Conservation (phyloP, 2,329 filamentous ascomycete species). For the Calonectria pauciramosa region DNA sequence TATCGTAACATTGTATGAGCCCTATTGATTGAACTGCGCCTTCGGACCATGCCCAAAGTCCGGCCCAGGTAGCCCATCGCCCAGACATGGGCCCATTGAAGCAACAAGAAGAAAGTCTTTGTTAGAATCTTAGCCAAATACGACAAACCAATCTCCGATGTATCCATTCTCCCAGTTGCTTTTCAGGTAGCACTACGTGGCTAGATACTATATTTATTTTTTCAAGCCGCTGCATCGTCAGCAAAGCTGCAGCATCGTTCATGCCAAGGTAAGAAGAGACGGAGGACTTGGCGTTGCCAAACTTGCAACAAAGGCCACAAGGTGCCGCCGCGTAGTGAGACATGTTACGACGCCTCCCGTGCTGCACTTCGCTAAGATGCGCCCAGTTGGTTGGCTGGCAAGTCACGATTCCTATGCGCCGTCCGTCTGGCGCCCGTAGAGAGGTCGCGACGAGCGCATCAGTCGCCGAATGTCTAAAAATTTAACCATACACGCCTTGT, state of each 20-base stretch:
- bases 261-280: not conserved
- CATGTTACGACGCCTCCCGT: slow-evolving; percentile 26
- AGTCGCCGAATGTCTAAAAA: not conserved
- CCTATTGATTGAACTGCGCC: not conserved
- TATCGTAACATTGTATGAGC: not conserved
- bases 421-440: slow-evolving; percentile 1
- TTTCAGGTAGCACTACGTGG: not conserved
- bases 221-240: not conserved
- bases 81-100: not conserved
- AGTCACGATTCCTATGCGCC: slow-evolving; percentile 6
- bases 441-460: not conserved
- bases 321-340: slow-evolving; percentile 34
- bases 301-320: not conserved
- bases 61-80: not conserved
- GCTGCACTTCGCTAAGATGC: slow-evolving; percentile 24
- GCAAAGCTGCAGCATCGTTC: not conserved
- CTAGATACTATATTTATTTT: not conserved
- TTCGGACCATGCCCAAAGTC: not conserved
- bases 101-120: not conserved
- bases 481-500: not conserved
- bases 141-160: slow-evolving; percentile 5
- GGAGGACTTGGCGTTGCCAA: not conserved
- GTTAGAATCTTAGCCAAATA: not conserved
- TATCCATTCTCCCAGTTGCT: not conserved
- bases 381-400: slow-evolving; percentile 26